Conservation (phyloP, 164 flowering plant genomes). For the Echeveria elegans region DNA sequence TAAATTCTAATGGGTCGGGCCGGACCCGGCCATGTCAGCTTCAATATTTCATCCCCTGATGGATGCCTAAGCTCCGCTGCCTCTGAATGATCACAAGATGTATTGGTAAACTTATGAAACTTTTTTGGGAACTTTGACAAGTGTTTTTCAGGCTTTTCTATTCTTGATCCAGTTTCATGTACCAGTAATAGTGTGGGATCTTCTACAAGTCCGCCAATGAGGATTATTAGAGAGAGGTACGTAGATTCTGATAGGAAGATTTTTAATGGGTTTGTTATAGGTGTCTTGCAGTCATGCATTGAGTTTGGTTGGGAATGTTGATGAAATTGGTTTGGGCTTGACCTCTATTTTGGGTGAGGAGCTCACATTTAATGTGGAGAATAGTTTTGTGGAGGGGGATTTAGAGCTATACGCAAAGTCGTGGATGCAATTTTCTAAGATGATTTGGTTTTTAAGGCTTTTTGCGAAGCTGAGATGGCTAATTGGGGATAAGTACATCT, state of each 20-base stretch:
- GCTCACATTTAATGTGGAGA: constrained; percentile 75
- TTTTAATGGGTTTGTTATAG: constrained; percentile 64
- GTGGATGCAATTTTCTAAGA: constrained; percentile 60
- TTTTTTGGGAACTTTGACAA: too few species aligned
- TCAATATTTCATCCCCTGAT: too few species aligned
- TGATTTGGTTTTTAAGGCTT: constrained; percentile 74
- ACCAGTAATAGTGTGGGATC: constrained; percentile 27
- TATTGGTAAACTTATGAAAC: too few species aligned
- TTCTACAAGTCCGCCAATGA: constrained; percentile 45
- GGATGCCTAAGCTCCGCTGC: too few species aligned
- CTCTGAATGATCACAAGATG: too few species aligned
- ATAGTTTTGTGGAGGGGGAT: constrained; percentile 24
- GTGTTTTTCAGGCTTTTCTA: too few species aligned
- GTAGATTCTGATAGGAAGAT: constrained; percentile 35
- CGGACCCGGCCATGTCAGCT: too few species aligned
- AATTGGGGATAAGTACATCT: constrained; percentile 85
- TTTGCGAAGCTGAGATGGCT: constrained; percentile 86
- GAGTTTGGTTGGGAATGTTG: constrained; percentile 28
- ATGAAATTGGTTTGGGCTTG: constrained; percentile 18
- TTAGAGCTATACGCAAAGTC: constrained; percentile 54
- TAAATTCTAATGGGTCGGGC: too few species aligned
- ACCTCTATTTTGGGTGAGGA: constrained; percentile 39
- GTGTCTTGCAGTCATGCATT: constrained; percentile 57
- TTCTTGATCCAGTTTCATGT: constrained; percentile 69
- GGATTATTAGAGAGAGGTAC: constrained; percentile 23